Conservation (phyloP, 1,139 yeast species). For the Debaryomyces fabryi region DNA sequence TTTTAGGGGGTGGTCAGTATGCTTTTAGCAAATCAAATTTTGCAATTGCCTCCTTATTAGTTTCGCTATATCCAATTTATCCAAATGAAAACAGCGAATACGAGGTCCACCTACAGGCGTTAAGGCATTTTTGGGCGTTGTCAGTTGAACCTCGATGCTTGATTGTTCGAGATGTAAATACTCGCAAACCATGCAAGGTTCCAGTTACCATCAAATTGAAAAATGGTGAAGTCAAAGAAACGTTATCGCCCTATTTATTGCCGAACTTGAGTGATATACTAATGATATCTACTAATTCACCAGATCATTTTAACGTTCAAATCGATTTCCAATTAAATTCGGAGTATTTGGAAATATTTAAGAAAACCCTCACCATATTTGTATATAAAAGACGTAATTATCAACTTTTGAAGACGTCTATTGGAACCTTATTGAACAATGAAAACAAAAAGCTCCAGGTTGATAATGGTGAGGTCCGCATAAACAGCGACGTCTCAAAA, state of each 20-base stretch:
- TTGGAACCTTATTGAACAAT: constrained; percentile 39
- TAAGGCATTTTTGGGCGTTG: constrained; percentile 90
- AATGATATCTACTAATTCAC: constrained; percentile 43
- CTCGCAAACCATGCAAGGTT: constrained; percentile 54
- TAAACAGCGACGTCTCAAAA: constrained; percentile 27
- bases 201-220: constrained; percentile 50
- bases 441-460: constrained; percentile 35
- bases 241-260: constrained; percentile 65
- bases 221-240: constrained; percentile 34
- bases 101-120: constrained; percentile 77
- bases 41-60: constrained; percentile 71
- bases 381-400: constrained; percentile 52
- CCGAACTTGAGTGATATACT: constrained; percentile 59
- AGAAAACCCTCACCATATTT: constrained; percentile 48
- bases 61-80: constrained; percentile 75
- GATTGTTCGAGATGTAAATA: constrained; percentile 68
- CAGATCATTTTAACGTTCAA: constrained; percentile 47
- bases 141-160: constrained; percentile 83
- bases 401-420: constrained; percentile 39
- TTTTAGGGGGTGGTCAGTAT: constrained; percentile 91
- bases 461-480: constrained; percentile 30
- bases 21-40: constrained; percentile 69
- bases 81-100: constrained; percentile 50
- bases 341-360: constrained; percentile 45
- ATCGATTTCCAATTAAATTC: constrained; percentile 44